Evolutionary conservation across 2,329 filamentous ascomycete species (phyloP), one percentile per base, ranked within the genome.

Genomic region (Xylariaceae sp.): DNA sequence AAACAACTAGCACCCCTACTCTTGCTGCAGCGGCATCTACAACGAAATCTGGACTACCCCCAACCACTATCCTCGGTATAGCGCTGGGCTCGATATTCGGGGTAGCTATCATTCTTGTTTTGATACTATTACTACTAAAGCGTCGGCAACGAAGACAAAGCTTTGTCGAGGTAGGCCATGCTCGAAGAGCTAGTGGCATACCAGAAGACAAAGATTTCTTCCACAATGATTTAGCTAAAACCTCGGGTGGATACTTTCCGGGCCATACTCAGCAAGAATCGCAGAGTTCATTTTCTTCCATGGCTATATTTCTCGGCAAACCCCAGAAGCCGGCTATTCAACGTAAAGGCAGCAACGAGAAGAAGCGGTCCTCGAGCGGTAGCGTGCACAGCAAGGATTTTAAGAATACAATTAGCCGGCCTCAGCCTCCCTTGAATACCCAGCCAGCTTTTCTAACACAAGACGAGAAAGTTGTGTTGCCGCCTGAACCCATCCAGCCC

Each of bases 61-160:
- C 70, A 78, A 82, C 74, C 64, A 86, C 86, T 6, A 88, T 96
- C 24, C 81, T 97, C 1, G 93, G 91, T 29, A 90, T 91, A 47
- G 90, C 90, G 0, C 81, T 98, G 1, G 92, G 93, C 11, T 87
- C 88, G n/a, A 86, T 96, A 19, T 83, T 90, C 49, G 92, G 90
- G 16, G 78, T 92, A 49, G 86, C 89, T 17, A 75, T 86, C 0
- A 70, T 96, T 6, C 77, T 96, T n/a, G 80, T 90, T 23, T 72
- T 90, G 1, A 71, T 92, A n/a, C 80, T 97, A 17, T 78, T 95
- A 47, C 79, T 89, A 24, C 75, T 92, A 21, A 82, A 84, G 69
- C 84, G 83, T 63, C 82, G 81, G 57, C 80, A 83, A 65, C 86
- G 83, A 70, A 81, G 82, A 65, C 82, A 78, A 52, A 75, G 78